phyloP scores from a whole-genome alignment of 2,329 filamentous ascomycete species.

The Ceratocystis colombiana region DNA sequence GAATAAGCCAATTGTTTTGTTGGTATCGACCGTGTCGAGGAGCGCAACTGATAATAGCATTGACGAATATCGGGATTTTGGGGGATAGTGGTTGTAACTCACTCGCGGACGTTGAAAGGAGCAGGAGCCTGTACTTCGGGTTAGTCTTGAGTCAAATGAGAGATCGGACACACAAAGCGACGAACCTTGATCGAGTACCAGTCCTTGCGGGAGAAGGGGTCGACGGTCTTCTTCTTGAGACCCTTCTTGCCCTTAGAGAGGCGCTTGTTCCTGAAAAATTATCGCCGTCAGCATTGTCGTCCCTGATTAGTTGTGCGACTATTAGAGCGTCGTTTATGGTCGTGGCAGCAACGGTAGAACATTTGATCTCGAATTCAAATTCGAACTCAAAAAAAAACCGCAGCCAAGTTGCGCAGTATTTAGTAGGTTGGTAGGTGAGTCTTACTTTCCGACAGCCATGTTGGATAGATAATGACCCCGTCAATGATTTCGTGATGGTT shows the following conservation, averaged over 20 bases:
- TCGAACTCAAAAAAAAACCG: too few relatives aligned
- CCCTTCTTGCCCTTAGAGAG: conserved; percentile 99
- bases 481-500: conserved; percentile 37
- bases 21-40: background rate
- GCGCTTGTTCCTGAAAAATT: conserved; percentile 79
- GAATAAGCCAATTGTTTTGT: background rate
- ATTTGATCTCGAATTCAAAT: conserved; percentile 13
- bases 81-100: conserved; percentile 40
- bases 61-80: background rate
- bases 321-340: background rate
- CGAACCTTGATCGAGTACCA: conserved; percentile 94
- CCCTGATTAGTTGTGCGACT: background rate
- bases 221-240: conserved; percentile 97
- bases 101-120: conserved; percentile 95
- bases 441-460: conserved; percentile 54
- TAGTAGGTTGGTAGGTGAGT: conserved; percentile 23
- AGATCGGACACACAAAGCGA: background rate
- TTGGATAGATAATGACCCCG: conserved; percentile 43
- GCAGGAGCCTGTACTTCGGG: conserved; percentile 60
- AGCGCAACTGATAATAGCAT: background rate
- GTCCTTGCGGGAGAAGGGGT: conserved; percentile 98
- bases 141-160: conserved; percentile 28
- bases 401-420: background rate
- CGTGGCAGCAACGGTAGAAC: background rate
- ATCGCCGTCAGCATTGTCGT: conserved; percentile 28